Percentiles rank a stretch among this genome's conserved stretches.
Conservation (phyloP, 176 grass and related monocot species). For the Carex cristatella region DNA sequence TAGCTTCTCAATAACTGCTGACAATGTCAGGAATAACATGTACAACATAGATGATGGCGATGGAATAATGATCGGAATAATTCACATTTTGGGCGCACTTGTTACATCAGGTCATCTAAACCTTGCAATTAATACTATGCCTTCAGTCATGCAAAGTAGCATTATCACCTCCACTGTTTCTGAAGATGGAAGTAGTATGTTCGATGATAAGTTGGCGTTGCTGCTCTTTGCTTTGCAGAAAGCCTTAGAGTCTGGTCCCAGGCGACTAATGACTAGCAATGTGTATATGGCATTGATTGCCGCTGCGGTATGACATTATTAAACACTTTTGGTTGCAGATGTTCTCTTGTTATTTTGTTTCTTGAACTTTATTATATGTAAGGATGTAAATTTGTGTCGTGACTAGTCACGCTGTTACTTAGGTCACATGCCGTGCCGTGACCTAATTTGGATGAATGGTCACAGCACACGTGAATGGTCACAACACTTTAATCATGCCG, state of each 20-base stretch:
- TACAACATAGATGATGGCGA: slow-evolving; percentile 93
- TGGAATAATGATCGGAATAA: slow-evolving; percentile 89
- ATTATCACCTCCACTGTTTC: slow-evolving; percentile 32
- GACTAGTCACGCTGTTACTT: too few relatives aligned
- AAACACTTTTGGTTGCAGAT: slow-evolving; percentile 6
- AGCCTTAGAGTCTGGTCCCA: slow-evolving; percentile 74
- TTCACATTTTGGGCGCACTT: slow-evolving; percentile 83
- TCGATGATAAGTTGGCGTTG: slow-evolving; percentile 70
- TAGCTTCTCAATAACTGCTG: slow-evolving; percentile 77
- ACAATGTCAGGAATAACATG: slow-evolving; percentile 82
- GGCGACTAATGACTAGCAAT: slow-evolving; percentile 85
- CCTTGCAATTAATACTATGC: slow-evolving; percentile 41
- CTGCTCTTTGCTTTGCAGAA: slow-evolving; percentile 96
- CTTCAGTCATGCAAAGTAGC: slow-evolving; percentile 36
- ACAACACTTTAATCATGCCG: too few relatives aligned
- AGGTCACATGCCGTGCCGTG: too few relatives aligned
- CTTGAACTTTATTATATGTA: not conserved
- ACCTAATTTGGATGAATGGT: too few relatives aligned
- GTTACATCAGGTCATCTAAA: slow-evolving; percentile 78
- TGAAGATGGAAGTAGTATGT: slow-evolving; percentile 74
- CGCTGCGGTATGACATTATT: slow-evolving; percentile 60
- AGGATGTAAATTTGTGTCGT: too few relatives aligned
- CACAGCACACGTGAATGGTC: too few relatives aligned
- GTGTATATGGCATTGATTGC: slow-evolving; percentile 89
- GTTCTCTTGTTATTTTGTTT: slow-evolving; percentile 10